These are phyloP conservation scores for Ambrosia trifida DNA, from an alignment of 129 eudicot species.

Conservation along the genomic window DNA sequence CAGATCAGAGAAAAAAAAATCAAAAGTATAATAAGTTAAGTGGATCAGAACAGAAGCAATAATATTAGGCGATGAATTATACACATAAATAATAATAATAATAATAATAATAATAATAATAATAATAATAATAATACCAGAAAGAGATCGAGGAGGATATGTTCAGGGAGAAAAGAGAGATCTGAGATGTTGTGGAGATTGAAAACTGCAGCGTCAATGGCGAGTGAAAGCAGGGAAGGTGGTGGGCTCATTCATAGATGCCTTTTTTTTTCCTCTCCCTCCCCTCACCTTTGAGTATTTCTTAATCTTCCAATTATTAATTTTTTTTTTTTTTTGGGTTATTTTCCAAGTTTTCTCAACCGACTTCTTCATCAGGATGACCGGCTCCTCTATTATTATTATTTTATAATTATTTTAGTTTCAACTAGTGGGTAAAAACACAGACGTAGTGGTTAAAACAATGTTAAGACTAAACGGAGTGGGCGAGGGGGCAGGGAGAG, in stretches of 20 bases:
- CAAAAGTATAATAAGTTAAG: not conserved
- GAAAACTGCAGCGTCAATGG: constrained; percentile 59
- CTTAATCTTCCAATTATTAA: not conserved
- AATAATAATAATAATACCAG: constrained; percentile 31
- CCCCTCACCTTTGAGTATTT: not conserved
- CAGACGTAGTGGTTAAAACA: too few relatives aligned
- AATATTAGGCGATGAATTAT: not conserved
- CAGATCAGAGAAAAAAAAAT: not conserved
- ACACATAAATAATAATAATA: too few relatives aligned
- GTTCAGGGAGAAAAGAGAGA: constrained; percentile 71
- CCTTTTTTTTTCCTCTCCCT: constrained; percentile 1
- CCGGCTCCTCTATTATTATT: too few relatives aligned
- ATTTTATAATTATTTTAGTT: too few relatives aligned
- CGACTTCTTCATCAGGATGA: too few relatives aligned
- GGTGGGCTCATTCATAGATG: constrained; percentile 57
- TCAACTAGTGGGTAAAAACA: too few relatives aligned
- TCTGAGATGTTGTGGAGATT: constrained; percentile 64
- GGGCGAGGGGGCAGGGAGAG: too few relatives aligned
- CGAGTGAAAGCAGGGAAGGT: constrained; percentile 66
- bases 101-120: not conserved
- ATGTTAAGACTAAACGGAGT: too few relatives aligned
- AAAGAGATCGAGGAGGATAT: constrained; percentile 72
- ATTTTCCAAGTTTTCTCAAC: not conserved
- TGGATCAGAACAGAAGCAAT: too few relatives aligned
- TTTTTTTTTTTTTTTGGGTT: too few relatives aligned